A percentile compares a stretch with the other conserved stretches of the same genome.
phyloP scores from a whole-genome alignment of 2,329 filamentous ascomycete genomes.

The Verticillium alfalfae region DNA sequence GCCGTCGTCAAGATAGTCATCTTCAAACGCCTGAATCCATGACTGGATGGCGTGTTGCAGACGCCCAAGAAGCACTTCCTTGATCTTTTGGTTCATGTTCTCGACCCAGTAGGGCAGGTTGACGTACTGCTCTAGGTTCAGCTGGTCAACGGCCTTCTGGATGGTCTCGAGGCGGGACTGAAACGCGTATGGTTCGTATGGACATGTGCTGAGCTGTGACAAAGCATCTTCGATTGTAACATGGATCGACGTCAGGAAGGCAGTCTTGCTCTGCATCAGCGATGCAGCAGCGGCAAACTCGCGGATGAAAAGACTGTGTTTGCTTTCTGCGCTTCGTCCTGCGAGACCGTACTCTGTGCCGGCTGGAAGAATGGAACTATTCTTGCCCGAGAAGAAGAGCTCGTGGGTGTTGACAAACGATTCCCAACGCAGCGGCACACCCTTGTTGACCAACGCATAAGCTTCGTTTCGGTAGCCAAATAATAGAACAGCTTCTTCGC shows the following conservation, averaged over 20 bases:
- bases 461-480: conserved; percentile 91
- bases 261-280: conserved; percentile 81
- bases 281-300: conserved; percentile 87
- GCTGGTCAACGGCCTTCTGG: conserved; percentile 88
- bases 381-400: conserved; percentile 60
- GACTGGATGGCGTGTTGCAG: conserved; percentile 77
- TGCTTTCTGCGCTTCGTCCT: conserved; percentile 65
- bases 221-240: conserved; percentile 76
- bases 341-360: conserved; percentile 34
- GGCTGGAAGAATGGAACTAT: conserved; percentile 23
- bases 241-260: conserved; percentile 72
- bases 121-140: conserved; percentile 93
- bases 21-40: conserved; percentile 84
- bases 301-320: conserved; percentile 93
- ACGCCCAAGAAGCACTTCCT: conserved; percentile 71
- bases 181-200: conserved; percentile 77
- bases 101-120: conserved; percentile 90
- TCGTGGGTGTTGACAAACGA: conserved; percentile 98
- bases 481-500: conserved; percentile 79
- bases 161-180: conserved; percentile 76
- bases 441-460: conserved; percentile 76
- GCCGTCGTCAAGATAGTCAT: conserved; percentile 47
- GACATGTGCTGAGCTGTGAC: conserved; percentile 75
- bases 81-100: conserved; percentile 80
- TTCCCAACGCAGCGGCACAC: conserved; percentile 89